Evolutionary conservation across 2,329 filamentous ascomycete genomes (phyloP), one percentile per base, ranked within the genome.

Genomic region (Aspergillus fijiensis): DNA sequence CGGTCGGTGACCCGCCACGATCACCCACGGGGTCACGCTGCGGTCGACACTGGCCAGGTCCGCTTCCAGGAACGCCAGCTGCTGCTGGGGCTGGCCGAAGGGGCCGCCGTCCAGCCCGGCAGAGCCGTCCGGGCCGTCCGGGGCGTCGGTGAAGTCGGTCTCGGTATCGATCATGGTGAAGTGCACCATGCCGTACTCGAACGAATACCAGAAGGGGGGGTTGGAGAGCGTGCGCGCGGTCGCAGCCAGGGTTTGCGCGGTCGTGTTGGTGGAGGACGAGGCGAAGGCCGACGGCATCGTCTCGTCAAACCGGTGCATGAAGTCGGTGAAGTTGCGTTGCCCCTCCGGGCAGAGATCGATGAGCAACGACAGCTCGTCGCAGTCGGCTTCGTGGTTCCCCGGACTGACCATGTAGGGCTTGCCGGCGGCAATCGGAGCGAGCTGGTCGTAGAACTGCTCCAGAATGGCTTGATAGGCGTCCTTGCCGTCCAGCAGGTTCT

Each of bases 291-390:
- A 77, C 0, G 84, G 82, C 81, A 85, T 83, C 19, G 79, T 82
- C 12, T 74, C 66, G 12, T 80, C 80, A 67, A 84, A 87, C 29
- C 84, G 80, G 63, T 80, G 81, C 76, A 82, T 79, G 71, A 84
- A 86, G 61, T 85, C 84, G 4, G 84, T 86, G 69, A 87, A 87
- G 71, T 87, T 87, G 64, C 77, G 80, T 68, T 87, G 84, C 5
- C 84, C 84, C 2, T 76, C 71, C 0, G 70, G 71, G 52, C 72
- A 74, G 5, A 70, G 66, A 1, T 62, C 59, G 1, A 61, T 55
- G 0, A 66, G 59, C 47, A 65, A 68, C 9, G 71, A 68, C 19
- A 72, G 66, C 45, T 74, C 70, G 1, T 63, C 67, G 67, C 84
- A 86, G 49, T 76, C 73, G 0, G 84, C 84, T 68, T 87, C 85